Base-by-base conservation (phyloP, 495 filamentous ascomycete genomes). In the Pyrenula massariospora region DNA sequence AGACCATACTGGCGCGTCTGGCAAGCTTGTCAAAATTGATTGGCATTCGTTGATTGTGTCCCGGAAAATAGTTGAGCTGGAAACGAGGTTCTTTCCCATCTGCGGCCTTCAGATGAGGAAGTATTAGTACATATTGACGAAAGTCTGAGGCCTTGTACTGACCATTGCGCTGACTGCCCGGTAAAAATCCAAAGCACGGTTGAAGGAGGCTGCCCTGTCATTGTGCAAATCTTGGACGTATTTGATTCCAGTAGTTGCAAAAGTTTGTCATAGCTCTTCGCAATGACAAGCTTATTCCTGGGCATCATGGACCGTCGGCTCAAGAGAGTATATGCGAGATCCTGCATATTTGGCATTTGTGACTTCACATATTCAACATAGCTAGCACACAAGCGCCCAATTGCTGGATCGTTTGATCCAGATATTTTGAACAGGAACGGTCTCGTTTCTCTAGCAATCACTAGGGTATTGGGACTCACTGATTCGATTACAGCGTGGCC, bases 401-500 rank as follows among this genome's bases (percentile, higher is more conserved):
- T 31, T 2, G 56, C 48, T 23, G 48, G 23, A 22, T 25, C 56
- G 20, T 25, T 54, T 2, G 56, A 24, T 10, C 42, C 56, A 54
- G 56, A 57, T 10, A 57, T 48, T 22, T 54, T 57, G 50, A 57
- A 57, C 15, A 57, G 50, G 12, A 25, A 54, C 48, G 19, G 21
- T 50, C 25, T 50, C 49, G 48, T 15, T 2, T 57, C 21, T 25
- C 15, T 8, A 56, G 20, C 23, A 12, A 22, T 23, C 50, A 42
- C 21, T 54, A 22, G 2, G 25, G 22, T 11, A 12, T 21, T 15
- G 25, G 25, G 24, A 24, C n/a, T 15, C 15, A 42, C 15, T 21
- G 36, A 50, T 24, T 59, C 58, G 10, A 63, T 53, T 8, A 62
- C 51, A 23, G 58, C 58, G 54, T 62, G 60, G 48, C 58, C 60